Conservation (phyloP, 2,329 filamentous ascomycete species). For the Emmonsiellopsis sp. region DNA sequence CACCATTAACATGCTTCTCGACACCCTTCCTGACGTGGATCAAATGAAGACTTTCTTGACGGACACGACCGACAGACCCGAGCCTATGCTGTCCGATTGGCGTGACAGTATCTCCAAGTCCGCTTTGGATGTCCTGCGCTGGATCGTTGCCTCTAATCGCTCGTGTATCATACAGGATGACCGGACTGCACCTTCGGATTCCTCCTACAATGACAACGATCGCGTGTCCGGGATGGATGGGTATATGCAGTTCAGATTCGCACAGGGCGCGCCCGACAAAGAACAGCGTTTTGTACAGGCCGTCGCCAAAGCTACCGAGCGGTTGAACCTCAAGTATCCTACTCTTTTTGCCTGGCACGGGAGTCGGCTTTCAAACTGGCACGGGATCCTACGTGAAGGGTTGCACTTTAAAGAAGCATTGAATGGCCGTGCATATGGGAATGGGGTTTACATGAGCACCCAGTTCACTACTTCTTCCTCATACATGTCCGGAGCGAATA, state of each 20-base stretch:
- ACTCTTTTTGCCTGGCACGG: conserved; percentile 86
- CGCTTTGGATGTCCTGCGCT: conserved; percentile 61
- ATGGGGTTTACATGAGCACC: conserved; percentile 74
- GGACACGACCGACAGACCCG: conserved; percentile 24
- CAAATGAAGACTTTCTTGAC: conserved; percentile 38
- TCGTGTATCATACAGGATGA: conserved; percentile 76
- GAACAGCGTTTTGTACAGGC: conserved; percentile 64
- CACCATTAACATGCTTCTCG: conserved; percentile 25
- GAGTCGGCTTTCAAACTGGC: conserved; percentile 69
- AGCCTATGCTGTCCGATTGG: conserved; percentile 43
- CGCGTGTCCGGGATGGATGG: conserved; percentile 53
- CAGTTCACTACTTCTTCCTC: conserved; percentile 46
- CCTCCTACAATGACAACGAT: conserved; percentile 27
- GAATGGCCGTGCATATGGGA: conserved; percentile 62
- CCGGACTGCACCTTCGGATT: conserved; percentile 16
- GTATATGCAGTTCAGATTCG: conserved; percentile 77
- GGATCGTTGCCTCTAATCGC: conserved; percentile 84
- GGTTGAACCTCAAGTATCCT: conserved; percentile 42
- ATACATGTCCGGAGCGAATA: conserved; percentile 33
- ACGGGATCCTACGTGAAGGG: conserved; percentile 76
- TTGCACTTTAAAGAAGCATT: conserved; percentile 56
- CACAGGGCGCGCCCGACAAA: conserved; percentile 80
- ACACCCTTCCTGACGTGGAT: conserved; percentile 29
- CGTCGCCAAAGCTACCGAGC: conserved; percentile 35
- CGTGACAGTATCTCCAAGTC: conserved; percentile 52